These are phyloP conservation scores for Hysterangium stoloniferum DNA, from an alignment of 768 basidiomycete genomes.

Conservation along the genomic window DNA sequence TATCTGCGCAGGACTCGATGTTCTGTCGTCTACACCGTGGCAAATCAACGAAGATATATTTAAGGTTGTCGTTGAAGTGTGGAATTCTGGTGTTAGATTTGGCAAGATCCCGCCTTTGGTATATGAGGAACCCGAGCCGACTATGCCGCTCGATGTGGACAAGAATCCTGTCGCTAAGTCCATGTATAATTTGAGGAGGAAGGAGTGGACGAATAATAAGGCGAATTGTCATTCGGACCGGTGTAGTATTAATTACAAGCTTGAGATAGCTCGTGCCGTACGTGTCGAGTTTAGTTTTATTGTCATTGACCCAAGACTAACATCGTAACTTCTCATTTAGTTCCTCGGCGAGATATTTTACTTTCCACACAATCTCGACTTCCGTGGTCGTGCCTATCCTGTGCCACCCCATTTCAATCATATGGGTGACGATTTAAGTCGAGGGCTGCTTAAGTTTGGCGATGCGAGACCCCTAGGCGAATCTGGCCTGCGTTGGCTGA, in stretches of 20 bases:
- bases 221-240: slow-evolving; percentile 85
- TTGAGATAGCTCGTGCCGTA: slow-evolving; percentile 91
- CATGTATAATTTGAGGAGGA: slow-evolving; percentile 49
- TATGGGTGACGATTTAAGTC: slow-evolving; percentile 88
- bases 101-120: slow-evolving; percentile 78
- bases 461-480: slow-evolving; percentile 73
- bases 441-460: slow-evolving; percentile 80
- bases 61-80: slow-evolving; percentile 66
- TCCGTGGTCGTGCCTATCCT: slow-evolving; percentile 95
- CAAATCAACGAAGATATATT: slow-evolving; percentile 73
- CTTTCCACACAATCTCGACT: slow-evolving; percentile 94
- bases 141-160: slow-evolving; percentile 35
- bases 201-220: slow-evolving; percentile 46
- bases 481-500: slow-evolving; percentile 86
- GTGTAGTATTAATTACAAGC: slow-evolving; percentile 91
- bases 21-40: slow-evolving; percentile 88
- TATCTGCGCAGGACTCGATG: slow-evolving; percentile 84
- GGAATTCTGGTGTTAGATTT: slow-evolving; percentile 80
- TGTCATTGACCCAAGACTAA: not conserved
- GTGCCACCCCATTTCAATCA: slow-evolving; percentile 94
- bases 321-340: slow-evolving; percentile 29
- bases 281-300: slow-evolving; percentile 23
- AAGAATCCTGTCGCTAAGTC: slow-evolving; percentile 48
- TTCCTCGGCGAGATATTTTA: slow-evolving; percentile 87
- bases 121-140: slow-evolving; percentile 59